Base-by-base conservation (phyloP, 306 rosid species). In the Lathyrus tuberosus region DNA sequence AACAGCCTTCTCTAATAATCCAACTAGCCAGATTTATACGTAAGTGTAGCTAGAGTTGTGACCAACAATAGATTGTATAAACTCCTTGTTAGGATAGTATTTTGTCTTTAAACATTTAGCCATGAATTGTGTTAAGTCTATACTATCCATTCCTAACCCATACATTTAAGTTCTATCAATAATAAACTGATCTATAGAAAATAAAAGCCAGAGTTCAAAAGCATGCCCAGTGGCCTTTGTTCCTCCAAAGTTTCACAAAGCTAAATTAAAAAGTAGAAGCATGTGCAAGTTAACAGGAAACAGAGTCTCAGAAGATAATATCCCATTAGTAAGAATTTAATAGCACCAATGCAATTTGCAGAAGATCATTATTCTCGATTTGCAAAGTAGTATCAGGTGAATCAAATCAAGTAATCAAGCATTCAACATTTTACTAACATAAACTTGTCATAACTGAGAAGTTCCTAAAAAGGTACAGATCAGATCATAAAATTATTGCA, bases 391-490 rank as follows among this genome's bases (percentile, higher is more conserved):
- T 5, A 26, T 35, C 35, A 76, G 33, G 15, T 4, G 33, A 41
- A 66, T 47, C 7, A 31, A 54, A 57, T 28, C 8, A 64, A 22
- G 35, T 31, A 31, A 54, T 41, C 35, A 11, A 61, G 13, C 56
- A 48, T 59, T 28, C 59, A 17, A 15, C 44, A 53, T 8, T 62
- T n/a, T 15, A 61, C 28, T 64, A 56, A 63, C 28, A 6, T 35
- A 33, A 60, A 52, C 58, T 20, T 17, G 48, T 12, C 6, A 18
- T 66, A 6, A 40, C 7, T 67, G 37, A 5, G 9, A 56, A 56
- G 16, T 56, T 56, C 63, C 70, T 76, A 59, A 62, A n/a, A 56
- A 40, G 65, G 52, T 72, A 56, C 9, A 57, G 14, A 72, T n/a
- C n/a, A n/a, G n/a, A n/a, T 59, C 5, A 47, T 49, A 5, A 14